Evolutionary conservation across 202 grass and related monocot genomes (phyloP).

Genomic region (Digitaria exilis): DNA sequence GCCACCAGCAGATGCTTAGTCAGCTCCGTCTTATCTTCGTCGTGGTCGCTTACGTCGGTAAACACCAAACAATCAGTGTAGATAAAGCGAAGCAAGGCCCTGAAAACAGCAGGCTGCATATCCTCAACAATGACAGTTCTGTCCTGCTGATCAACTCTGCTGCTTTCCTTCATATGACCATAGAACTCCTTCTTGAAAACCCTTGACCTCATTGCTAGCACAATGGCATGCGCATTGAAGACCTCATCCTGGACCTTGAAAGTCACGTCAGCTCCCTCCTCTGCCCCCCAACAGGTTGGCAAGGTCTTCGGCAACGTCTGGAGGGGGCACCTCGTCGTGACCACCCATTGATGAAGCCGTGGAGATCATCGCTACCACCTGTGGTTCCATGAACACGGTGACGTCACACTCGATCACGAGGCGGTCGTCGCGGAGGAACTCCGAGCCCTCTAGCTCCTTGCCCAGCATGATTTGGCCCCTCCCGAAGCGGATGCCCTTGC

Average conservation of each 20-base stretch:
- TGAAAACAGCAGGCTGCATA: neutral
- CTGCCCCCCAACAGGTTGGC: neutral
- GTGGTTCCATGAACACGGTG: neutral
- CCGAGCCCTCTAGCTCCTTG: too few species aligned
- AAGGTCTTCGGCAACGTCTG: neutral
- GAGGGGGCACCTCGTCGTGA: neutral
- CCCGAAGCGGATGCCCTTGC: too few species aligned
- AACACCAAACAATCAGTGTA: neutral
- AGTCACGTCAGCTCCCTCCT: neutral
- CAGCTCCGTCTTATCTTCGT: neutral
- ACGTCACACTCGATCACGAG: neutral
- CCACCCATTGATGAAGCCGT: too few species aligned
- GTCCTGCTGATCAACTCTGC: neutral
- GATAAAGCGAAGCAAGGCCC: neutral
- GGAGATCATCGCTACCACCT: neutral
- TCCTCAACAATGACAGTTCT: neutral
- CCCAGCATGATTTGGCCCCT: too few species aligned
- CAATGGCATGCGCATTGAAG: neutral
- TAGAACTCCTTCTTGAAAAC: neutral
- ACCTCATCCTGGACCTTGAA: neutral
- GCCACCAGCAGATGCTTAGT: neutral
- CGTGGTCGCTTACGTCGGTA: too few species aligned
- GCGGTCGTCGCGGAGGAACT: too few species aligned
- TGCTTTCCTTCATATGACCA: neutral
- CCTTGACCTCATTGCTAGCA: neutral